phyloP scores from a whole-genome alignment of 75 land plant species.

The Picea glauca region DNA sequence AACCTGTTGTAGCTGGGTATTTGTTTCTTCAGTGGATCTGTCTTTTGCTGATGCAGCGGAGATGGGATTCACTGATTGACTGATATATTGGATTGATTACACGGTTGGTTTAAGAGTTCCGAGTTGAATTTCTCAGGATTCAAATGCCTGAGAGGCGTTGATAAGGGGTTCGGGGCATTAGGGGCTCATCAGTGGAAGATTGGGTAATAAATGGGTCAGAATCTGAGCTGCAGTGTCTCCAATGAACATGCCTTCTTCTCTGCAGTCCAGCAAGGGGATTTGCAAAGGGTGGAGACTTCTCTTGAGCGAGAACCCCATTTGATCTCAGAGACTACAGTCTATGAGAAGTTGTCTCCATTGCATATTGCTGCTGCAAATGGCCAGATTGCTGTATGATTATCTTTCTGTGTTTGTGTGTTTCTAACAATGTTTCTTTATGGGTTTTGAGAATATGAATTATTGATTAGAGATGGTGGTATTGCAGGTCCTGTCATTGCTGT shows the following conservation, averaged over 20 bases:
- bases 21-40: too few species aligned
- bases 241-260: conserved; percentile 23
- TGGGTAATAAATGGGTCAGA: conserved; percentile 45
- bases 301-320: conserved; percentile 23
- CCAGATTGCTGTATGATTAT: conserved; percentile 51
- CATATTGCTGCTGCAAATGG: conserved; percentile 76
- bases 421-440: background rate
- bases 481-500: conserved; percentile 53
- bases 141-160: too few species aligned
- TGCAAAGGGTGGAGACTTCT: conserved; percentile 15
- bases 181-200: too few species aligned
- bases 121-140: too few species aligned
- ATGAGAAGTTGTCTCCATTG: conserved; percentile 40
- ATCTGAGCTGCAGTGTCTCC: conserved; percentile 34
- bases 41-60: too few species aligned
- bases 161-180: too few species aligned
- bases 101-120: too few species aligned
- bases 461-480: background rate
- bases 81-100: too few species aligned
- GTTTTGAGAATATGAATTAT: background rate
- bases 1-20: too few species aligned
- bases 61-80: too few species aligned
- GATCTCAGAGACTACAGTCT: conserved; percentile 17
- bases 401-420: background rate
- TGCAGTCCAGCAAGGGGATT: conserved; percentile 37